These are phyloP conservation scores for Citrus unshiu DNA, from an alignment of 345 rosid species.

Conservation along the genomic window DNA sequence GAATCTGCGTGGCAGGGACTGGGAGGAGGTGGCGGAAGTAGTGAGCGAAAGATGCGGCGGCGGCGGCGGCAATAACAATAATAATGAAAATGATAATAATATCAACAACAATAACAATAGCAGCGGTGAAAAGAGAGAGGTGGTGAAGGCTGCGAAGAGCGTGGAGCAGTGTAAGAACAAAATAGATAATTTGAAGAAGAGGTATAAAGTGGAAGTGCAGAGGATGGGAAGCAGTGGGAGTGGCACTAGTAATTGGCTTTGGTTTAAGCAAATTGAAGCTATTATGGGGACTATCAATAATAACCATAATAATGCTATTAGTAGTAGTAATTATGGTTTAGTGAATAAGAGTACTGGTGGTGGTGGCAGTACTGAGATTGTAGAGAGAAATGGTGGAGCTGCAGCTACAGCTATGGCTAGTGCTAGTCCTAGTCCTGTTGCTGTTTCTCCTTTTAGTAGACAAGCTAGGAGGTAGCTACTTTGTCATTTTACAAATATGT, in stretches of 20 bases:
- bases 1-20: constrained; percentile 46
- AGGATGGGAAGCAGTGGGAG: constrained; percentile 16
- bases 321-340: not conserved
- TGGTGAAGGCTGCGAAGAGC: constrained; percentile 28
- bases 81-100: too few species aligned
- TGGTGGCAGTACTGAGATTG: not conserved
- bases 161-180: constrained; percentile 60
- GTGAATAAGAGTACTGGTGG: constrained; percentile 6
- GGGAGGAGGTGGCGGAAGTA: constrained; percentile 50
- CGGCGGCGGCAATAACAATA: not conserved
- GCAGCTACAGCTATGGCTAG: not conserved
- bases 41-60: constrained; percentile 34
- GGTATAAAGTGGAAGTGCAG: constrained; percentile 45
- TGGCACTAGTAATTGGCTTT: constrained; percentile 38
- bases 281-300: constrained; percentile 25
- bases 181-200: constrained; percentile 49
- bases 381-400: constrained; percentile 4
- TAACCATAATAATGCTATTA: not conserved
- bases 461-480: not conserved
- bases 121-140: constrained; percentile 4
- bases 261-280: constrained; percentile 42
- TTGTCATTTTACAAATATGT: not conserved
- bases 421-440: not conserved
- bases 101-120: not conserved
- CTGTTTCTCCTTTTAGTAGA: not conserved